A percentile compares a stretch with the other conserved stretches of the same genome.
Evolutionary conservation across 2,329 filamentous ascomycete genomes (phyloP).

Genomic region (Dryadomyces quercivorus): DNA sequence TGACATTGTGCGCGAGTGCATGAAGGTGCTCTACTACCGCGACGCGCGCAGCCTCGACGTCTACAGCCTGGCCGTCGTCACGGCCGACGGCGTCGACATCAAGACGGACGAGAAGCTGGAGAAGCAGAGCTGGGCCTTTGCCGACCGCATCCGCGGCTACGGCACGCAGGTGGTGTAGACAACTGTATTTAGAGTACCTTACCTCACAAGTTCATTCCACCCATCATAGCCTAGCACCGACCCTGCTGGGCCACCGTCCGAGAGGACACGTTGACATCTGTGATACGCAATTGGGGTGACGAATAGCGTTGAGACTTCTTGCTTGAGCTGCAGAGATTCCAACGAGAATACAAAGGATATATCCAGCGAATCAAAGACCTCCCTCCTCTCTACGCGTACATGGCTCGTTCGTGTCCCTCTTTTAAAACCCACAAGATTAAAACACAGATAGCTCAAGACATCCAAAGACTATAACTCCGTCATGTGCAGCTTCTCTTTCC

Average conservation of each 20-base stretch:
- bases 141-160: constrained; percentile 87
- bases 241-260: too few relatives aligned
- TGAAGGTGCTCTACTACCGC: constrained; percentile 97
- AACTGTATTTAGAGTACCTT: background rate
- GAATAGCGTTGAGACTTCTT: too few relatives aligned
- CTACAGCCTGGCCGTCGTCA: constrained; percentile 85
- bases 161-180: constrained; percentile 63
- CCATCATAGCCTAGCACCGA: too few relatives aligned
- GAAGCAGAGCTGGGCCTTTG: constrained; percentile 96
- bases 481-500: background rate
- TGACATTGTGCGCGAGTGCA: constrained; percentile 74
- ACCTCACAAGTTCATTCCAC: too few relatives aligned
- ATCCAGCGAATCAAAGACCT: background rate
- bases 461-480: constrained; percentile 1
- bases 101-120: constrained; percentile 80
- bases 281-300: too few relatives aligned
- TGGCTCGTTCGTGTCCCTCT: background rate
- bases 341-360: background rate
- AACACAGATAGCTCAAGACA: background rate
- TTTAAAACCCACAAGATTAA: background rate
- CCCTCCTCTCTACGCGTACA: background rate
- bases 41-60: constrained; percentile 85
- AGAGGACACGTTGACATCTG: too few relatives aligned
- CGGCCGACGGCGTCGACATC: constrained; percentile 76
- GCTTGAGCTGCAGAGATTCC: background rate